phyloP scores from a whole-genome alignment of 163 green algal species.

The Scenedesmus sp. region DNA sequence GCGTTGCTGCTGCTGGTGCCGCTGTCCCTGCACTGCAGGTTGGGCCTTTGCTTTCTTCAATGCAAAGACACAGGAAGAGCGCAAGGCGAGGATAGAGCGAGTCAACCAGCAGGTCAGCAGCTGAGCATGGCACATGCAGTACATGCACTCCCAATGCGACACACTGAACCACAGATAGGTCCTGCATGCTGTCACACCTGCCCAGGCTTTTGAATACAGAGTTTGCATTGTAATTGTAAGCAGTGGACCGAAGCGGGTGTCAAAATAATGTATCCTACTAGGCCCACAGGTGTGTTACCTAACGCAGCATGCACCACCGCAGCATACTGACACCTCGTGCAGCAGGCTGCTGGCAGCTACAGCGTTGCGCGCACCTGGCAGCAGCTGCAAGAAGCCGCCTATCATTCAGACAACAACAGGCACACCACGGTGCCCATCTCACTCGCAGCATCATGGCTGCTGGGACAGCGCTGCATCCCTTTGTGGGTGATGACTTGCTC shows the following conservation, averaged over 20 bases:
- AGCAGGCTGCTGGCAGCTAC: neutral
- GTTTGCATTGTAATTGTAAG: neutral
- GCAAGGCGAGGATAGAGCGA: conserved; percentile 89
- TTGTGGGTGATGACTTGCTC: too few species aligned
- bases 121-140: neutral
- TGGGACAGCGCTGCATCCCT: too few species aligned
- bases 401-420: neutral
- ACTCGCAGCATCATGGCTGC: neutral
- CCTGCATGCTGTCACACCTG: too few species aligned
- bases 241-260: too few species aligned
- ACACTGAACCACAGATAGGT: too few species aligned
- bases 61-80: conserved; percentile 81
- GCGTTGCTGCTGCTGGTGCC: neutral
- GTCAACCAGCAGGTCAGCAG: conserved; percentile 84
- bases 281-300: too few species aligned
- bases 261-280: neutral
- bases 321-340: neutral
- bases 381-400: neutral
- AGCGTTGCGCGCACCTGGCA: neutral
- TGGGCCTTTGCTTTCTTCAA: conserved; percentile 73
- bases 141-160: neutral
- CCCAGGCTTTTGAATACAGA: too few species aligned
- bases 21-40: neutral
- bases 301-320: neutral
- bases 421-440: too few species aligned